Percentiles rank a stretch among this genome's conserved stretches.
These are phyloP conservation scores for Monilinia vaccinii-corymbosi DNA, from an alignment of 2,329 filamentous ascomycete species.

Conservation along the genomic window DNA sequence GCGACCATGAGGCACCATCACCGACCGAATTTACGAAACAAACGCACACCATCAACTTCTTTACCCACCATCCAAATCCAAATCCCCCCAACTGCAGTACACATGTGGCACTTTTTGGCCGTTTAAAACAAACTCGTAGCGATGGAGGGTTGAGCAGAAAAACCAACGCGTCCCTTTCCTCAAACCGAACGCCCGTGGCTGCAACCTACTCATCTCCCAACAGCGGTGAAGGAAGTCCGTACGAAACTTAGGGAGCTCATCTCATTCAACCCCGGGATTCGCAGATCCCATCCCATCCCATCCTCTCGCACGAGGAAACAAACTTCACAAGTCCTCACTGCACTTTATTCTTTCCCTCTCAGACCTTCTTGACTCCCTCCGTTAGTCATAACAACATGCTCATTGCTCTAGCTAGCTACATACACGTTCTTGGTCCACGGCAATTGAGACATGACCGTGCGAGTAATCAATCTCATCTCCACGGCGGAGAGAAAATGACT, in stretches of 20 bases:
- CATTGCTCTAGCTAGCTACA: not conserved
- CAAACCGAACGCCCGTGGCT: not conserved
- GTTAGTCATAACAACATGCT: not conserved
- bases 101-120: not conserved
- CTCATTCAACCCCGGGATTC: not conserved
- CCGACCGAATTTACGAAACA: not conserved
- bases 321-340: not conserved
- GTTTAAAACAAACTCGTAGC: not conserved
- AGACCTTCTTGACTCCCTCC: not conserved
- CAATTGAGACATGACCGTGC: slow-evolving; percentile 8
- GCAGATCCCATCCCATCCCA: too few species aligned
- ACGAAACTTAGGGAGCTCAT: not conserved
- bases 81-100: not conserved
- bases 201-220: not conserved
- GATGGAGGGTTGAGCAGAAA: not conserved
- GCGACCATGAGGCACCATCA: slow-evolving; percentile 4
- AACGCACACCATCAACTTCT: not conserved
- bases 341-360: not conserved
- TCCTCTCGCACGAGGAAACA: not conserved
- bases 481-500: slow-evolving; percentile 6
- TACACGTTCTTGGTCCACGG: not conserved
- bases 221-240: slow-evolving; percentile 1
- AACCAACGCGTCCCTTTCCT: not conserved
- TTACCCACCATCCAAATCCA: not conserved
- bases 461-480: slow-evolving; percentile 2